Evolutionary conservation across 1,284 basidiomycete species (phyloP), one percentile per base, ranked within the genome.

Genomic region (Takashimella tepidaria): DNA sequence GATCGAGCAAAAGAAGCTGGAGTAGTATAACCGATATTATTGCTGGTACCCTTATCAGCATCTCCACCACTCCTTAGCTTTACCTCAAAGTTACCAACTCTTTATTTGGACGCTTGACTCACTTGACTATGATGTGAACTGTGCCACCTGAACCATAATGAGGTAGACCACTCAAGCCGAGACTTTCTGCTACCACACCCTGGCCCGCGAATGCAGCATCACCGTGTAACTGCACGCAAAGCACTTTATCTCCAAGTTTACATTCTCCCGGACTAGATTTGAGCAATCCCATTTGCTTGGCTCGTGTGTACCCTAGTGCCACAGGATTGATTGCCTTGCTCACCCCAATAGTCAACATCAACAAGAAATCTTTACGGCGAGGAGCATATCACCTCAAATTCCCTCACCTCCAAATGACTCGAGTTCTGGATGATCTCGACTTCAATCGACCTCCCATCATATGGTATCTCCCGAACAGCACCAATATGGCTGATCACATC

Each of bases 81-180:
- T 37, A 37, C 31, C 31, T n/a, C n/a, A n/a, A n/a, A n/a, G n/a
- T n/a, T n/a, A n/a, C n/a, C n/a, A n/a, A n/a, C n/a, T n/a, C n/a
- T n/a, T n/a, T n/a, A n/a, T n/a, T n/a, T n/a, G n/a, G 31, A 37
- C 10, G 31, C 16, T 8, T 37, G 31, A 80, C 86, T 69, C 70
- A 91, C 87, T 93, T 91, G 45, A 93, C 88, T n/a, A 93, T 88
- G 46, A 95, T 76, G 73, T 92, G 89, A 2, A 93, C 82, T 37
- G 85, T 89, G 25, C 91, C 91, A 1, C 91, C 91, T 54, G 85
- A 88, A 0, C 88, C 91, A 66, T 85, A 93, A 73, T 93, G 89
- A 0, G 91, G 91, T 43, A 91, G 74, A 65, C 89, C 86, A 63
- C 87, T 89, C 51, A 93, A 75, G 2, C 89, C 88, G 23, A 93